Percentiles rank a stretch among this genome's conserved stretches.
Conservation (phyloP, 805 yeast species). For the Pachysolen tannophilus region DNA sequence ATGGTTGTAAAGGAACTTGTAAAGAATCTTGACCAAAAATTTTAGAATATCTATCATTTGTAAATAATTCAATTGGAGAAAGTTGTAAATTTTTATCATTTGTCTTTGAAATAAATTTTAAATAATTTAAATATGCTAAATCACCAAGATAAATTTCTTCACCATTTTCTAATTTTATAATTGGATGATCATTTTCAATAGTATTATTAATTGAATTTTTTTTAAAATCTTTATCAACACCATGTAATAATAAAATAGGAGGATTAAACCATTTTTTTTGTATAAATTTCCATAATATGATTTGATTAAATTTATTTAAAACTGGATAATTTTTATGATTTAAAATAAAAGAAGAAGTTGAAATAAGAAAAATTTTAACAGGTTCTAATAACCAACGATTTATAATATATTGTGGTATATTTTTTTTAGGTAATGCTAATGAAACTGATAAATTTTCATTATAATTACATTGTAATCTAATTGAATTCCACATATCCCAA, state of each 20-base stretch:
- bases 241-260: slow-evolving; percentile 44
- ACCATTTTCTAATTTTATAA: slow-evolving; percentile 9
- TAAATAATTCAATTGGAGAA: slow-evolving; percentile 19
- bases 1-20: slow-evolving; percentile 65
- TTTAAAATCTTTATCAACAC: slow-evolving; percentile 28
- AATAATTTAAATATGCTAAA: slow-evolving; percentile 21
- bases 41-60: slow-evolving; percentile 8
- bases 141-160: slow-evolving; percentile 18
- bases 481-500: slow-evolving; percentile 72
- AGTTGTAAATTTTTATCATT: slow-evolving; percentile 18
- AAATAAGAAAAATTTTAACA: slow-evolving; percentile 44
- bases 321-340: slow-evolving; percentile 62
- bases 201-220: not conserved
- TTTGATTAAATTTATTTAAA: slow-evolving; percentile 48
- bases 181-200: not conserved
- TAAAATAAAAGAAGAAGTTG: slow-evolving; percentile 47
- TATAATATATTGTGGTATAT: slow-evolving; percentile 40
- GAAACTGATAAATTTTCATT: slow-evolving; percentile 57
- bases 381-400: slow-evolving; percentile 68
- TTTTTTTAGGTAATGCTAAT: slow-evolving; percentile 60
- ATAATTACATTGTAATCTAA: slow-evolving; percentile 48
- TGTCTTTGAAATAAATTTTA: slow-evolving; percentile 14
- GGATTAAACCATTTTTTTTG: slow-evolving; percentile 33
- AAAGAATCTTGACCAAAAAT: slow-evolving; percentile 10
- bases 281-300: slow-evolving; percentile 33